Percentiles rank a stretch among this genome's conserved stretches.
phyloP scores from a whole-genome alignment of 1,139 yeast genomes.

The Kodamaea derodonti region DNA sequence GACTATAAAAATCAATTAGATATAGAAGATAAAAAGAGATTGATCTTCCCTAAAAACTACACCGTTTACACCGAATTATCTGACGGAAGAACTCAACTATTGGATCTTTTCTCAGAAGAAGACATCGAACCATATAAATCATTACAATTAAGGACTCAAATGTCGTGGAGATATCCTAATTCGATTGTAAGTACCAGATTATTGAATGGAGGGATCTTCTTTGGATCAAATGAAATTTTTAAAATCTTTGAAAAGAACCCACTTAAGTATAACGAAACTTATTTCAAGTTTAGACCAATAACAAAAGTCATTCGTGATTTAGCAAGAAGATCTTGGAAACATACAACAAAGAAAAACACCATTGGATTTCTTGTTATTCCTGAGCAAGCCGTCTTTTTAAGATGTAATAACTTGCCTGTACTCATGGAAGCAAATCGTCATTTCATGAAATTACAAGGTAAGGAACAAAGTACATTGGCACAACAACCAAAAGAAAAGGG shows the following conservation, averaged over 20 bases:
- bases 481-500: slow-evolving; percentile 45
- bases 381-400: slow-evolving; percentile 60
- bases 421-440: slow-evolving; percentile 90
- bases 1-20: slow-evolving; percentile 71
- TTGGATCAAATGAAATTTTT: slow-evolving; percentile 56
- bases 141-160: slow-evolving; percentile 73
- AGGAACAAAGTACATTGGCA: slow-evolving; percentile 23
- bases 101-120: slow-evolving; percentile 67
- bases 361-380: slow-evolving; percentile 67
- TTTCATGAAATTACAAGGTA: slow-evolving; percentile 55
- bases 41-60: slow-evolving; percentile 48
- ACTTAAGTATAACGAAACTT: slow-evolving; percentile 32
- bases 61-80: slow-evolving; percentile 53
- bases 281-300: slow-evolving; percentile 47
- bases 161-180: slow-evolving; percentile 86
- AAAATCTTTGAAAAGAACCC: slow-evolving; percentile 28
- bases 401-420: slow-evolving; percentile 75
- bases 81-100: slow-evolving; percentile 48
- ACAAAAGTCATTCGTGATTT: slow-evolving; percentile 77
- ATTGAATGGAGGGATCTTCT: slow-evolving; percentile 74
- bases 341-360: slow-evolving; percentile 53
- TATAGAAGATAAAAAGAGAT: slow-evolving; percentile 66
- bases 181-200: slow-evolving; percentile 72
- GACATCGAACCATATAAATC: slow-evolving; percentile 67
- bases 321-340: slow-evolving; percentile 91